These are phyloP conservation scores for Rhodamnia argentea DNA, from an alignment of 345 rosid genomes.

Conservation along the genomic window DNA sequence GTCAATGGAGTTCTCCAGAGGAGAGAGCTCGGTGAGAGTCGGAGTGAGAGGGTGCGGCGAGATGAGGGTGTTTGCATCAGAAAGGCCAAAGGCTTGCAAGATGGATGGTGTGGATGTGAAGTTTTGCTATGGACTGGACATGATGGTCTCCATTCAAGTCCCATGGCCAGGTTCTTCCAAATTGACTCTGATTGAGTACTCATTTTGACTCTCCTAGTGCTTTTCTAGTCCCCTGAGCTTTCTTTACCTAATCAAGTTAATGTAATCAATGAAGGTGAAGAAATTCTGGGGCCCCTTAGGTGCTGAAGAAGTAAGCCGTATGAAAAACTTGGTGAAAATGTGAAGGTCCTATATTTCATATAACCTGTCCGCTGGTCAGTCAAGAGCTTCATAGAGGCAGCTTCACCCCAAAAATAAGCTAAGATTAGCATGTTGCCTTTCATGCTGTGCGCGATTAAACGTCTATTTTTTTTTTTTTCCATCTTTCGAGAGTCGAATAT, in stretches of 20 bases:
- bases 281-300: neutral
- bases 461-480: neutral
- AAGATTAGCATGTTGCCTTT: neutral
- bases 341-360: neutral
- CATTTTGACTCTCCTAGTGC: constrained; percentile 19
- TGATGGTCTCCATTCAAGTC: constrained; percentile 44
- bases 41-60: constrained; percentile 64
- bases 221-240: neutral
- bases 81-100: constrained; percentile 45
- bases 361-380: neutral
- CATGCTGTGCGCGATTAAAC: neutral
- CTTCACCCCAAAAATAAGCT: neutral
- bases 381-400: neutral
- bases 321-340: neutral
- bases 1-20: constrained; percentile 20
- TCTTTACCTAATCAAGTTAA: neutral
- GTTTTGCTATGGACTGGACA: constrained; percentile 35
- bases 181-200: constrained; percentile 27
- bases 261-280: neutral
- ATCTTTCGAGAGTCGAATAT: neutral
- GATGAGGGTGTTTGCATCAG: constrained; percentile 56
- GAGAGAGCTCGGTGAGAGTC: constrained; percentile 17
- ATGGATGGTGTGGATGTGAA: constrained; percentile 46
- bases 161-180: constrained; percentile 45
- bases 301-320: neutral